Conservation (phyloP, 768 basidiomycete species). For the Lactifluus volemus region DNA sequence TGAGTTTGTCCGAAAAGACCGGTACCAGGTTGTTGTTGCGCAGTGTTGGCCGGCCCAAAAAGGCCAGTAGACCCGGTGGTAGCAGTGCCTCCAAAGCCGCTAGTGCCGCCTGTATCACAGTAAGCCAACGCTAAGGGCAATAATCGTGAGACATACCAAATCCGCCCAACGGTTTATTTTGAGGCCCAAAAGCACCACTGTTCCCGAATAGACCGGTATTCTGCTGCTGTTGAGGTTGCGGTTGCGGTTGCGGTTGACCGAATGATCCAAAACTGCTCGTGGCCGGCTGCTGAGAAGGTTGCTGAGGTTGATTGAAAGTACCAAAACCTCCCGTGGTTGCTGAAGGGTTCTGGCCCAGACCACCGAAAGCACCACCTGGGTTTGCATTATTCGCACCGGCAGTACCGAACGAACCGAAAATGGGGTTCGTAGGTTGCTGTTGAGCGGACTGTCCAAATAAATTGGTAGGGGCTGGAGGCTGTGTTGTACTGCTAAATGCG, state of each 20-base stretch:
- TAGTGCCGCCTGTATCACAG: slow-evolving; percentile 1
- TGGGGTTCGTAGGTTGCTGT: slow-evolving; percentile 24
- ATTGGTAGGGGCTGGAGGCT: slow-evolving; percentile 20
- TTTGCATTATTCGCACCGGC: slow-evolving; percentile 19
- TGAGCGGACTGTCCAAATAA: slow-evolving; percentile 27
- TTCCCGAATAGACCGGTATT: slow-evolving; percentile 24
- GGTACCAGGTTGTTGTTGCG: slow-evolving; percentile 26
- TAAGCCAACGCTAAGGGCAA: neutral
- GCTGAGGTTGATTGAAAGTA: slow-evolving; percentile 24
- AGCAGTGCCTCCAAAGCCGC: slow-evolving; percentile 13
- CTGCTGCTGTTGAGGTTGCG: slow-evolving; percentile 11
- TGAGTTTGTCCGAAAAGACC: slow-evolving; percentile 27
- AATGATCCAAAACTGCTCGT: slow-evolving; percentile 29
- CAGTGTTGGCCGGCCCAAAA: slow-evolving; percentile 24
- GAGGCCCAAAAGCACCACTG: slow-evolving; percentile 26
- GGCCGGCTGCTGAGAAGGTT: slow-evolving; percentile 25
- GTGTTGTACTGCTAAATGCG: slow-evolving; percentile 27
- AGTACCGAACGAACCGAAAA: slow-evolving; percentile 26
- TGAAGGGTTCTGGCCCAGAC: slow-evolving; percentile 20
- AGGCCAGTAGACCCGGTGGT: slow-evolving; percentile 18
- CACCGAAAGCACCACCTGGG: slow-evolving; percentile 25
- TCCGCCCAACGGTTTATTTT: slow-evolving; percentile 26
- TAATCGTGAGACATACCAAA: slow-evolving; percentile 9
- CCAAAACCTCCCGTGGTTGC: slow-evolving; percentile 21
- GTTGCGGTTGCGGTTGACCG: slow-evolving; percentile 18